phyloP scores from a whole-genome alignment of 345 rosid species.

The Eutrema yunnanense region DNA sequence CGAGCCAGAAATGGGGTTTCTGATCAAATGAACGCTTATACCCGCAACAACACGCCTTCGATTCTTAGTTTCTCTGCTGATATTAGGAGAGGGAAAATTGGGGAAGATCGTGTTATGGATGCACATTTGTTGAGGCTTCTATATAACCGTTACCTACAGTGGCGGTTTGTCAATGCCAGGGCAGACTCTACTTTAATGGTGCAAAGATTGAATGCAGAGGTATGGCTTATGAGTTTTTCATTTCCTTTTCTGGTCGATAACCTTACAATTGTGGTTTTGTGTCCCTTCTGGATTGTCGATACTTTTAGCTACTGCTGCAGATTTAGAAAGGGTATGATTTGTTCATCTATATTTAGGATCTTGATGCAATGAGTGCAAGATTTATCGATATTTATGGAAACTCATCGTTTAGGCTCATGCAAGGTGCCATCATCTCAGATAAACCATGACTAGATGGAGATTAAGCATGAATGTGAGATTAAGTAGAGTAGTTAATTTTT shows the following conservation, averaged over 20 bases:
- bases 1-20: conserved; percentile 38
- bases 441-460: not conserved
- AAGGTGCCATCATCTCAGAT: not conserved
- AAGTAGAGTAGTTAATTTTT: not conserved
- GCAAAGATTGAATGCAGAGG: conserved; percentile 79
- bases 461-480: conserved; percentile 1
- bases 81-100: conserved; percentile 69
- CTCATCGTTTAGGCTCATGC: not conserved
- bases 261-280: not conserved
- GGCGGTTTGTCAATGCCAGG: conserved; percentile 89
- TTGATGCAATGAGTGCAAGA: not conserved
- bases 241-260: not conserved
- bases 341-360: not conserved
- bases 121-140: conserved; percentile 78
- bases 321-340: not conserved
- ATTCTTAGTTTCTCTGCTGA: conserved; percentile 85
- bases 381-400: not conserved
- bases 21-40: conserved; percentile 41
- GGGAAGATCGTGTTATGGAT: conserved; percentile 65
- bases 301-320: not conserved
- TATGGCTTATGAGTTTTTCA: conserved; percentile 22
- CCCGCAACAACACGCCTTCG: conserved; percentile 42
- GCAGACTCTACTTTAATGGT: conserved; percentile 56
- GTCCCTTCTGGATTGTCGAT: not conserved
- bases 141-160: conserved; percentile 77